A percentile compares a stretch with the other conserved stretches of the same genome.
Conservation (phyloP, 257 asterid genomes). For the Capsicum pubescens region DNA sequence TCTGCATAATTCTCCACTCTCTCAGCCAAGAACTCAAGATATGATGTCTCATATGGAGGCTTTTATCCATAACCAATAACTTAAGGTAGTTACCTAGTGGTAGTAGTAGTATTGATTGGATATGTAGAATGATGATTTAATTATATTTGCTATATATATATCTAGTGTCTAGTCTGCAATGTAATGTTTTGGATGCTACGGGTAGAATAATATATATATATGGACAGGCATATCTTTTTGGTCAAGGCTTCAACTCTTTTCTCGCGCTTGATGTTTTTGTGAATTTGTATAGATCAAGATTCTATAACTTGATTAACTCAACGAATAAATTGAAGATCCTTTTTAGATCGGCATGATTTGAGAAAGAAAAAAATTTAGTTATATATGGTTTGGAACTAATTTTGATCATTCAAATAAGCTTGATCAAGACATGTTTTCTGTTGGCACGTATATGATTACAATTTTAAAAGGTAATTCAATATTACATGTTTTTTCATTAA, state of each 20-base stretch:
- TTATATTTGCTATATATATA: not conserved
- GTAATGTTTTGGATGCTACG: not conserved
- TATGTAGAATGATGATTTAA: not conserved
- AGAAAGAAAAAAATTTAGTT: not conserved
- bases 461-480: no score
- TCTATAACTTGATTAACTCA: not conserved
- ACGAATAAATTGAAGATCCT: no score
- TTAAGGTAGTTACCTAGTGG: not conserved
- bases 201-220: not conserved
- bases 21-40: slow-evolving; percentile 30
- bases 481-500: no score
- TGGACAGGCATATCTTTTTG: not conserved
- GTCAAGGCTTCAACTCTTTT: not conserved
- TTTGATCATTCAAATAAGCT: no score
- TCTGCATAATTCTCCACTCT: slow-evolving; percentile 28
- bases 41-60: slow-evolving; percentile 26
- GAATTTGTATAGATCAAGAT: not conserved
- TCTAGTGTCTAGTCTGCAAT: not conserved
- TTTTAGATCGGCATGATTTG: not conserved
- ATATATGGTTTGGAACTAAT: not conserved
- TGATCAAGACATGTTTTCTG: not conserved
- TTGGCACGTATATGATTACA: not conserved
- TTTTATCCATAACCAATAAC: not conserved
- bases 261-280: not conserved
- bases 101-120: not conserved